A percentile compares a stretch with the other conserved stretches of the same genome.
phyloP scores from a whole-genome alignment of 176 grass and related monocot species.

The Carex cristatella region DNA sequence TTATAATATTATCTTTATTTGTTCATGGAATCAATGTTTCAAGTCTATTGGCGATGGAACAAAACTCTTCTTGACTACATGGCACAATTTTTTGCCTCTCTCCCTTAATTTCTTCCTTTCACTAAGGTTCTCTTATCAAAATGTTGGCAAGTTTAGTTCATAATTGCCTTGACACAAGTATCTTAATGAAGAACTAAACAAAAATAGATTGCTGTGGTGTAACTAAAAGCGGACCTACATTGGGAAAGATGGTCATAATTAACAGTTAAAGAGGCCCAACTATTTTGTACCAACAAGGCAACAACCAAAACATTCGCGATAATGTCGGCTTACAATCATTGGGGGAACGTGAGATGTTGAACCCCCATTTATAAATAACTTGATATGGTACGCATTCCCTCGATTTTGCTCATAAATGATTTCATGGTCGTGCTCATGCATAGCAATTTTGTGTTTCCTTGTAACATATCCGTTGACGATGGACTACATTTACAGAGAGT shows the following conservation, averaged over 20 bases:
- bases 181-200: not conserved
- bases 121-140: not conserved
- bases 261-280: not conserved
- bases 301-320: not conserved
- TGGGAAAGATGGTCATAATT: not conserved
- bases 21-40: not conserved
- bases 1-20: not conserved
- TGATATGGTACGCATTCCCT: not conserved
- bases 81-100: not conserved
- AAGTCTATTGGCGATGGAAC: not conserved
- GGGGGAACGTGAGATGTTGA: not conserved
- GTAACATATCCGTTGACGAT: no score
- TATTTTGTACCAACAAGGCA: not conserved
- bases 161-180: not conserved
- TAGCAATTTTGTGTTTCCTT: no score
- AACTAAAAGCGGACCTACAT: not conserved
- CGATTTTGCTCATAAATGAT: not conserved
- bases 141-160: not conserved
- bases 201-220: not conserved
- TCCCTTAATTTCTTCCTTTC: not conserved
- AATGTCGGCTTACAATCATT: not conserved
- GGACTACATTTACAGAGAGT: no score
- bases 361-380: not conserved
- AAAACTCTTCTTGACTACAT: constrained; percentile 8
- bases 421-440: no score